Conservation (phyloP, 2,329 filamentous ascomycete species). For the Coleophoma eucalyptorum region DNA sequence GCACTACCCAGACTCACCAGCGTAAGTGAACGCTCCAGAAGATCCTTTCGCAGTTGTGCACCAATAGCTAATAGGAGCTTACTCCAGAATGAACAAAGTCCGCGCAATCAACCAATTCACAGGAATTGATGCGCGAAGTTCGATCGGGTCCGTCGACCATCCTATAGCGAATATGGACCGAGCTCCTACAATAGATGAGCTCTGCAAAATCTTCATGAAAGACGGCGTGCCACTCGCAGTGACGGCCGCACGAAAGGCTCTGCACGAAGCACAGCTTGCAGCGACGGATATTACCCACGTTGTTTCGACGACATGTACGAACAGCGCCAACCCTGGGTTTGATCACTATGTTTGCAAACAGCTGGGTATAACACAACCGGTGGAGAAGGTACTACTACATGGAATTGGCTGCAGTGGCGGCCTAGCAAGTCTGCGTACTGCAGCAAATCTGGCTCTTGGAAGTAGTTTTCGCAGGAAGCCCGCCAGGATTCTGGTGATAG, state of each 20-base stretch:
- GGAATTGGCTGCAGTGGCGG: slow-evolving; percentile 65
- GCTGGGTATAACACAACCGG: slow-evolving; percentile 51
- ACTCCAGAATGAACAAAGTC: slow-evolving; percentile 55
- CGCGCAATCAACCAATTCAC: slow-evolving; percentile 61
- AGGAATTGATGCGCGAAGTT: slow-evolving; percentile 59
- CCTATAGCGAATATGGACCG: slow-evolving; percentile 53
- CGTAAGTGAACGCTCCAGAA: slow-evolving; percentile 40
- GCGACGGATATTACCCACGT: slow-evolving; percentile 58
- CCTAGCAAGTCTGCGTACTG: slow-evolving; percentile 57
- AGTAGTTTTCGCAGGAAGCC: slow-evolving; percentile 53
- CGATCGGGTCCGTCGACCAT: slow-evolving; percentile 57
- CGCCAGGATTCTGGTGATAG: slow-evolving; percentile 61
- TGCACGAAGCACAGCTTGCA: slow-evolving; percentile 49
- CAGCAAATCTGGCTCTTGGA: slow-evolving; percentile 62
- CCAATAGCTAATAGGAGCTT: slow-evolving; percentile 1
- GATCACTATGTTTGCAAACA: slow-evolving; percentile 60
- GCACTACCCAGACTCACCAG: slow-evolving; percentile 56
- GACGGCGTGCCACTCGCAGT: slow-evolving; percentile 57
- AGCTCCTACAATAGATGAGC: slow-evolving; percentile 50
- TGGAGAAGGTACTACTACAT: slow-evolving; percentile 63
- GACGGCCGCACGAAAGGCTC: slow-evolving; percentile 48
- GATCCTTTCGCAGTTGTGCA: background rate
- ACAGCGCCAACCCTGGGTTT: slow-evolving; percentile 66
- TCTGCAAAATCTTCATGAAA: slow-evolving; percentile 51
- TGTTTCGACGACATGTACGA: slow-evolving; percentile 65